Evolutionary conservation across 179 eudicot species (phyloP), one percentile per base, ranked within the genome.

Genomic region (Corrigiola litoralis): DNA sequence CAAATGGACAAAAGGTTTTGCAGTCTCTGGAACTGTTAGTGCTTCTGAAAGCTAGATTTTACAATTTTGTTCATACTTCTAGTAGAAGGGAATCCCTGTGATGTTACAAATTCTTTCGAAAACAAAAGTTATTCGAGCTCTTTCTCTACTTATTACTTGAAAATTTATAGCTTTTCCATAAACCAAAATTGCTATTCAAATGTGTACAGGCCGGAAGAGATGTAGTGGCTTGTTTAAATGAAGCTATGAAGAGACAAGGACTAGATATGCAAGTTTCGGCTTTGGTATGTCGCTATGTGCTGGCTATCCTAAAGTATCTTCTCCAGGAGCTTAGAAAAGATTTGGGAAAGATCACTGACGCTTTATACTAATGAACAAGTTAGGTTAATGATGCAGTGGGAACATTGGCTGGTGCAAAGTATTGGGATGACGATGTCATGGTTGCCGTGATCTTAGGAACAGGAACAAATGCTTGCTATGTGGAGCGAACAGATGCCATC

Each of bases 1-100:
- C 77, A 87, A 87, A 38, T 90, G 95, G 97, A 90, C 95, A 16
- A 90, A 90, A 73, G 97, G 95, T 21, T 90, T 90, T 72, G 71
- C 90, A 0, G 87, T 85, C 70, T 79, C 92, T 36, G 91, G 87
- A 68, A 80, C 91, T 70, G 95, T 87, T 66, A 29, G 86, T 72
- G 36, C 38, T 58, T 57, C 28, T 67, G n/a, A 3, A 23, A 32
- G 47, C 31, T 8, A 12, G 37, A 20, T 23, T 52, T 25, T 10
- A 2, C 34, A n/a, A 29, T 9, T 57, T 29, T 25, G n/a, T 24
- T 16, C 20, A 24, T 9, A 27, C 28, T n/a, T 13, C 27, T 50
- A 4, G 11, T 31, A 20, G 29, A 6, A 23, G 7, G 12, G 1
- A 6, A 29, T 28, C 5, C 5, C 25, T 40, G 33, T 55, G 36